Conservation (phyloP, 805 yeast species). For the Wickerhamiella alocasiicola region DNA sequence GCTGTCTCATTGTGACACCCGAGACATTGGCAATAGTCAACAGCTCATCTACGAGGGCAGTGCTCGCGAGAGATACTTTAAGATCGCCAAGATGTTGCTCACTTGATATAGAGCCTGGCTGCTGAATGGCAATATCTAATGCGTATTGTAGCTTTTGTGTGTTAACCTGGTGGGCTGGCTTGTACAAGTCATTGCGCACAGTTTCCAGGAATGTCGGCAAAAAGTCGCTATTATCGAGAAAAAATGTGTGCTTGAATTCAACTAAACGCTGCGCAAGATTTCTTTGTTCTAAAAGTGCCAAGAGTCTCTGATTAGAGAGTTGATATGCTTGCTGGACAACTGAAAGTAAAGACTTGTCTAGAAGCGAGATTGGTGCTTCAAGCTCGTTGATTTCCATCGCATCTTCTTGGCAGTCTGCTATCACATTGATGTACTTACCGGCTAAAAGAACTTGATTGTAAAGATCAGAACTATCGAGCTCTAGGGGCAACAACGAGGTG, state of each 20-base stretch:
- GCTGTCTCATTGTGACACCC: constrained; percentile 25
- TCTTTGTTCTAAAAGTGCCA: constrained; percentile 45
- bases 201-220: constrained; percentile 42
- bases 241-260: constrained; percentile 44
- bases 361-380: constrained; percentile 10
- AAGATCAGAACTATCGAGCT: constrained; percentile 40
- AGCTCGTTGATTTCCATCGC: constrained; percentile 27
- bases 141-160: constrained; percentile 27
- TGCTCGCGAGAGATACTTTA: constrained; percentile 24
- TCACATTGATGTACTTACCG: constrained; percentile 72
- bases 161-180: constrained; percentile 26
- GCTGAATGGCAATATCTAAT: constrained; percentile 29
- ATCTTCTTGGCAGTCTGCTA: constrained; percentile 37
- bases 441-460: constrained; percentile 61
- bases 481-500: constrained; percentile 56
- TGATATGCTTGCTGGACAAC: constrained; percentile 49
- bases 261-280: constrained; percentile 37
- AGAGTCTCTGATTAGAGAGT: constrained; percentile 51
- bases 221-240: constrained; percentile 40
- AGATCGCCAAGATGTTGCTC: constrained; percentile 29
- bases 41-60: constrained; percentile 27
- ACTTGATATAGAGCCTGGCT: constrained; percentile 30
- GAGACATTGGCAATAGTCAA: constrained; percentile 26
- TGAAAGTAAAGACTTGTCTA: constrained; percentile 37
- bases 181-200: constrained; percentile 42